A percentile compares a stretch with the other conserved stretches of the same genome.
Evolutionary conservation across 108 stramenopile genomes (phyloP).

Genomic region (Pinguiococcus pyrenoidosus): DNA sequence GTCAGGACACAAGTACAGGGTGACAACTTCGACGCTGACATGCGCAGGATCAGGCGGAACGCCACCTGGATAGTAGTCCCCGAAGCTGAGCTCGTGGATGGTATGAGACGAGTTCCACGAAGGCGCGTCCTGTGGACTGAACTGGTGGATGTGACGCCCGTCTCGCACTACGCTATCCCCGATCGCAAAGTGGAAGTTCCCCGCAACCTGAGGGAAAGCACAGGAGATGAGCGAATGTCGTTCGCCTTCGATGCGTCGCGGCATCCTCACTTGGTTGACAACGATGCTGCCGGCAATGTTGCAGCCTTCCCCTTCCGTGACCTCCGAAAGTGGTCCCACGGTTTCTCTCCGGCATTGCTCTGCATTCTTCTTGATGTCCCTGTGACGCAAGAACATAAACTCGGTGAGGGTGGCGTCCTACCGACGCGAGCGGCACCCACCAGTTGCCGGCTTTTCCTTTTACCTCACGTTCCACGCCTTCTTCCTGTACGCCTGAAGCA

Average conservation of each 20-base stretch:
- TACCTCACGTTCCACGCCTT: conserved; percentile 62
- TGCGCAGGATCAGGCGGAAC: too few species aligned
- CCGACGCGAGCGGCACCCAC: too few species aligned
- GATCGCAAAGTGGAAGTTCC: conserved; percentile 95
- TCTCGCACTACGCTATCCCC: conserved; percentile 84
- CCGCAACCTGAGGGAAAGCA: conserved; percentile 45
- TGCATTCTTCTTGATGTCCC: conserved; percentile 47
- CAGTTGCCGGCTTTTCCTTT: too few species aligned
- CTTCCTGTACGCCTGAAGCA: conserved; percentile 54
- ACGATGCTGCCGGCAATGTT: conserved; percentile 1
- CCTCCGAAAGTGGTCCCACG: conserved; percentile 6
- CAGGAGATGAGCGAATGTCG: not conserved
- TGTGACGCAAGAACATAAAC: too few species aligned
- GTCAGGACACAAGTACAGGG: too few species aligned
- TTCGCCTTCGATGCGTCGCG: not conserved
- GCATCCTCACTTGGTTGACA: conserved; percentile 41
- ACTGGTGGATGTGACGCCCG: conserved; percentile 63
- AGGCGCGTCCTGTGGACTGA: conserved; percentile 52
- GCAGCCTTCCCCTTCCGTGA: conserved; percentile 2
- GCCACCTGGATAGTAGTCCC: conserved; percentile 41
- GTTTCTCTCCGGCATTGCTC: conserved; percentile 89
- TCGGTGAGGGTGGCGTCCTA: too few species aligned
- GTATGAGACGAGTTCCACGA: conserved; percentile 86
- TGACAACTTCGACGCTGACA: too few species aligned
- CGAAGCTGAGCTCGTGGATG: conserved; percentile 75